phyloP scores from a whole-genome alignment of 1,284 basidiomycete genomes.

The Ganoderma sp. region DNA sequence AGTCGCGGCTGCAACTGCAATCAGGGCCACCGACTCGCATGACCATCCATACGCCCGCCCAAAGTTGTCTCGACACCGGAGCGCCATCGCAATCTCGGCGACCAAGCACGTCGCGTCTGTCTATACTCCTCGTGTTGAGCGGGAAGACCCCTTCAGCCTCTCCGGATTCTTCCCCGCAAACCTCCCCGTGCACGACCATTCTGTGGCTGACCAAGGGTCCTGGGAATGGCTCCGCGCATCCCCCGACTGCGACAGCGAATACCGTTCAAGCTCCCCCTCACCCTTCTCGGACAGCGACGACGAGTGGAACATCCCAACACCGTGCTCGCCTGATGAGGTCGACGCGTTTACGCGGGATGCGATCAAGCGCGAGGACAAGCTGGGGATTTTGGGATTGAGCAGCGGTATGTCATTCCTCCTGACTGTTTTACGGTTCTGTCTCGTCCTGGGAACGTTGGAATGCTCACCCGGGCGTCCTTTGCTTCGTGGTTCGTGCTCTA shows the following conservation, averaged over 20 bases:
- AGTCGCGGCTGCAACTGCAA: conserved; percentile 17
- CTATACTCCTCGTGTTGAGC: conserved; percentile 31
- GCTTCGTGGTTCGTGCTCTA: conserved; percentile 16
- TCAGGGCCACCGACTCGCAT: conserved; percentile 1
- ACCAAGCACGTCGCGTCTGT: conserved; percentile 13
- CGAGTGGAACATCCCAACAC: conserved; percentile 33
- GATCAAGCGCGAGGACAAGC: conserved; percentile 55
- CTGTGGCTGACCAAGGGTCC: conserved; percentile 37
- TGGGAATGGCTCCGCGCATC: conserved; percentile 50
- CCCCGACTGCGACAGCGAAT: conserved; percentile 34
- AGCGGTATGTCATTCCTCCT: conserved; percentile 38
- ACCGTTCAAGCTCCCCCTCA: conserved; percentile 32
- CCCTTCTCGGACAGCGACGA: conserved; percentile 36
- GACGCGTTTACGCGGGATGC: conserved; percentile 40
- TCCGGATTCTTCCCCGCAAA: conserved; percentile 55
- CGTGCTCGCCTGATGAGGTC: conserved; percentile 33
- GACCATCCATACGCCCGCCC: conserved; percentile 21
- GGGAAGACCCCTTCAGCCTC: conserved; percentile 57
- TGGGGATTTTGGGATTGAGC: conserved; percentile 51
- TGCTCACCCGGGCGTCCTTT: neutral
- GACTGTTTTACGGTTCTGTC: conserved; percentile 3
- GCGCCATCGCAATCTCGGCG: conserved; percentile 26
- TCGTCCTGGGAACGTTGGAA: neutral
- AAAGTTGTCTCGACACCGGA: conserved; percentile 33
- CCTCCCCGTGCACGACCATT: conserved; percentile 33